Conservation (phyloP, 139 green algal genomes). For the Ettlia oleoabundans region DNA sequence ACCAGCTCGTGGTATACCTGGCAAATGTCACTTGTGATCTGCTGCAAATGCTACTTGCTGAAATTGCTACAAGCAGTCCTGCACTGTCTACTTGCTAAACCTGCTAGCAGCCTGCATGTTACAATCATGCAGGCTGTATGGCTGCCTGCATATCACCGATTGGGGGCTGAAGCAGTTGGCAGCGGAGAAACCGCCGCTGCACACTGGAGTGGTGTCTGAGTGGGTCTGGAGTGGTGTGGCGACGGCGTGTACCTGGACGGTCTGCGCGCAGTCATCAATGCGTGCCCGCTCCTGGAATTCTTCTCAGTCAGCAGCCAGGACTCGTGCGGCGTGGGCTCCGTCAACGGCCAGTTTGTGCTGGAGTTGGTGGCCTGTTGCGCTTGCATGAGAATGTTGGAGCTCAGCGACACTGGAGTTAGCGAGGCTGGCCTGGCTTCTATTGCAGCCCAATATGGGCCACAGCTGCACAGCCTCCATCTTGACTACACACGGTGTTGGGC, state of each 20-base stretch:
- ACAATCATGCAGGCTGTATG: slow-evolving; percentile 12
- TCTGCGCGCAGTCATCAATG: not conserved
- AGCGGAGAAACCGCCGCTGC: not conserved
- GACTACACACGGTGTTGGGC: slow-evolving; percentile 2
- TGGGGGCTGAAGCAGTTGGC: slow-evolving; percentile 2
- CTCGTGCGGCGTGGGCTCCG: not conserved
- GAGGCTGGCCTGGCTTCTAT: not conserved
- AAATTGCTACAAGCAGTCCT: too few species aligned
- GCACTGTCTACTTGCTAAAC: too few species aligned
- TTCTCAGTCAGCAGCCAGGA: not conserved
- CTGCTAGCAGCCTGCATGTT: too few species aligned
- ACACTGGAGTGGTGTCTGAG: slow-evolving; percentile 11
- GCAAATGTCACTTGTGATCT: too few species aligned
- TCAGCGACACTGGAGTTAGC: not conserved
- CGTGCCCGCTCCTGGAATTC: not conserved
- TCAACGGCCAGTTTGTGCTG: not conserved
- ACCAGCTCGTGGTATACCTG: too few species aligned
- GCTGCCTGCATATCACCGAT: slow-evolving; percentile 16
- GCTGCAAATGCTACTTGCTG: too few species aligned
- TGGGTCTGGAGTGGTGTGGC: too few species aligned
- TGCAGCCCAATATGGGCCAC: not conserved
- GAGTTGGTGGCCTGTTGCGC: slow-evolving; percentile 4
- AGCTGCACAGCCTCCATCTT: not conserved
- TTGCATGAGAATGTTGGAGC: not conserved
- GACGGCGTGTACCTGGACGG: slow-evolving; percentile 17